These are phyloP conservation scores for Penicillium canariense DNA, from an alignment of 495 filamentous ascomycete genomes.

Conservation along the genomic window DNA sequence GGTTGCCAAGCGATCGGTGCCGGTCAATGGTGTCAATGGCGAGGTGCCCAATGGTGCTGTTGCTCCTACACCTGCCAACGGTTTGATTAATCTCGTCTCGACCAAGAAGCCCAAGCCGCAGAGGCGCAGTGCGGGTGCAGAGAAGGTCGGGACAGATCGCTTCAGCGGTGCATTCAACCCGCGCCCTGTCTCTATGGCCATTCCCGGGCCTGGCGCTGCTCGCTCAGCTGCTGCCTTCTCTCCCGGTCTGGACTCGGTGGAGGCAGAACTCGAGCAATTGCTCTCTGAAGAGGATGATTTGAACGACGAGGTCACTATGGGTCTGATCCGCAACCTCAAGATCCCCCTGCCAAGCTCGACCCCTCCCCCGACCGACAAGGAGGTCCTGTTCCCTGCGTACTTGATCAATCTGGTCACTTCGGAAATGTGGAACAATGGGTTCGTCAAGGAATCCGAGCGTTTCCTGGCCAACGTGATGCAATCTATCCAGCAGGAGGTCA, in stretches of 20 bases:
- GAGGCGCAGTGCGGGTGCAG: constrained; percentile 88
- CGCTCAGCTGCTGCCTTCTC: constrained; percentile 69
- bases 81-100: constrained; percentile 93
- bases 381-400: constrained; percentile 97
- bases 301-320: constrained; percentile 94
- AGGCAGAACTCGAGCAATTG: constrained; percentile 88
- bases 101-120: constrained; percentile 98
- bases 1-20: constrained; percentile 66
- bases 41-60: constrained; percentile 68
- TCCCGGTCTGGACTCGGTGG: constrained; percentile 81
- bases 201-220: constrained; percentile 59
- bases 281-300: constrained; percentile 92
- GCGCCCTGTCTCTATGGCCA: constrained; percentile 90
- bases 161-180: constrained; percentile 92
- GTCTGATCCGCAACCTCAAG: constrained; percentile 92
- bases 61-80: constrained; percentile 56
- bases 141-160: constrained; percentile 75
- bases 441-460: constrained; percentile 98
- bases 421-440: constrained; percentile 99
- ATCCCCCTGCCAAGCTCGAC: constrained; percentile 81
- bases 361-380: constrained; percentile 92
- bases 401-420: constrained; percentile 98
- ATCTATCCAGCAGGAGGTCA: constrained; percentile 97
- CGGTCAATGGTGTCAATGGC: constrained; percentile 54
- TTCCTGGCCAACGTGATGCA: constrained; percentile 99